Conservation (phyloP, 1,139 yeast genomes). For the Suhomyces chickasaworum region DNA sequence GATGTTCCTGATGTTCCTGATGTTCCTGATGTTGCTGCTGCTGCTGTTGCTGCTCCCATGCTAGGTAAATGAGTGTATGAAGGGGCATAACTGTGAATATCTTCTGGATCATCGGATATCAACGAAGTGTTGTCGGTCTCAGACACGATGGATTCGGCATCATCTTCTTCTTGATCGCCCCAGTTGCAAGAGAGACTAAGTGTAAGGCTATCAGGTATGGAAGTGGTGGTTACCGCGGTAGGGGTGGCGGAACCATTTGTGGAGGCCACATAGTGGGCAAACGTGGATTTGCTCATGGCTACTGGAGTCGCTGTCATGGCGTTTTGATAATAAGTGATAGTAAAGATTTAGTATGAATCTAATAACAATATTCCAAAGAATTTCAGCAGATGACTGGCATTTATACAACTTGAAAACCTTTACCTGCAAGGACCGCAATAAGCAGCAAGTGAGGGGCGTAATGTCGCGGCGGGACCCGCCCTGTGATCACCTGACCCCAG, state of each 20-base stretch:
- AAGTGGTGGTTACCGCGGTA: conserved; percentile 7
- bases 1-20: no score
- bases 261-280: background rate
- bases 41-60: background rate
- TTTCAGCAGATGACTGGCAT: background rate
- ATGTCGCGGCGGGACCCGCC: conserved; percentile 10
- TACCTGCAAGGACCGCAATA: background rate
- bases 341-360: background rate
- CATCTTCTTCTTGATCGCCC: conserved; percentile 16
- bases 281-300: conserved; percentile 6
- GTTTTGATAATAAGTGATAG: no score
- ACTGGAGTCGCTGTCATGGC: conserved; percentile 10
- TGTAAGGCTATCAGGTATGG: conserved; percentile 8
- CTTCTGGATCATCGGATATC: background rate
- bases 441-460: background rate
- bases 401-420: background rate
- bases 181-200: conserved; percentile 14
- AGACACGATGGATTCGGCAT: conserved; percentile 14
- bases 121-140: conserved; percentile 9
- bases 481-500: conserved; percentile 5
- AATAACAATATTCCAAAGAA: background rate
- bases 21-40: no score
- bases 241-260: conserved; percentile 4
- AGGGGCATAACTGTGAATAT: conserved; percentile 1
- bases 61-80: conserved; percentile 2